Base-by-base conservation (phyloP, 2,329 filamentous ascomycete species). In the Ophiostoma ulmi region DNA sequence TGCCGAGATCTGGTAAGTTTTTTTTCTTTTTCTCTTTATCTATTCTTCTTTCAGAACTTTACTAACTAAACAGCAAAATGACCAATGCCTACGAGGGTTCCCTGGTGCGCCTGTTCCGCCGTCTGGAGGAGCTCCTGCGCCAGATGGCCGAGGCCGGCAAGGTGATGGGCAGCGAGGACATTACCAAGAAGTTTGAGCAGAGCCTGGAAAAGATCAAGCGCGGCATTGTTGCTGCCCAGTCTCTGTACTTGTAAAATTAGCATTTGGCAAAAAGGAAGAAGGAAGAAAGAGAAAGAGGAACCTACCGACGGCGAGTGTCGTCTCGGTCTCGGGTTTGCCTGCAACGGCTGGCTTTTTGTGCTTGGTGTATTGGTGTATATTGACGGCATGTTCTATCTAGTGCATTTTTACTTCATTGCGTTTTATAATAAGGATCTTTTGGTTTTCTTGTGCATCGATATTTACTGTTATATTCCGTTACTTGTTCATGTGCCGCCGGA, bases 31-130 rank as follows among this genome's bases (percentile, higher is more conserved):
- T 8, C 38, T 22, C 8, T 67, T 31, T 36, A 31, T 39, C 26
- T 58, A 5, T 41, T 26, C n/a, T 14, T 68, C 10, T 44, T 10
- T 36, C 20, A 4, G n/a, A 36, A 26, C n/a, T 8, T n/a, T 58
- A 22, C 70, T 74, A 70, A 73, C 72, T 13, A 4, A 26, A 68
- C 74, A 77, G 94, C 82, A 97, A 97, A 92, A 97, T 99, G 94
- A 98, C 95, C 38, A 94, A 97, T 76, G 92, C 94, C 38, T 99
- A 97, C 80, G 95, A 99, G 82, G 95, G 95, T 72, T 97, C 93
- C 72, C 83, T 99, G 73, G 98, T 99, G 76, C 93, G 95, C 67
- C 88, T 97, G 55, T 99, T 99, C 88, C 91, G 95, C 70, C 91
- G 95, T 26, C 85, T 99, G 41, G 95, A 99, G 80, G 95, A 99